A percentile compares a stretch with the other conserved stretches of the same genome.
Evolutionary conservation across 1,139 yeast genomes (phyloP).

Genomic region (Debaryomycetaceae sp.): DNA sequence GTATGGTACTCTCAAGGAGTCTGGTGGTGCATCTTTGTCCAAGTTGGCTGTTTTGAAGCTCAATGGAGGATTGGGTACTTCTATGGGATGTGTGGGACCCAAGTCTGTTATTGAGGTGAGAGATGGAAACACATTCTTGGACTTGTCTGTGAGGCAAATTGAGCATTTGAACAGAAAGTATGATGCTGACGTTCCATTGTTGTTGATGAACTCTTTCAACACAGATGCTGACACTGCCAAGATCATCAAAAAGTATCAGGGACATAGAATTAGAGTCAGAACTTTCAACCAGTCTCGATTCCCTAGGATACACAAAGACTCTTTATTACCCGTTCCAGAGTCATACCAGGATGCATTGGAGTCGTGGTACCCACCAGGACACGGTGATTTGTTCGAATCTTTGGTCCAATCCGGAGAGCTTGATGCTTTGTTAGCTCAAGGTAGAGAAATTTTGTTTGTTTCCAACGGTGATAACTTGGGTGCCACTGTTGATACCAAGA

Average conservation of each 20-base stretch:
- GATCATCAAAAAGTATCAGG: slow-evolving; percentile 93
- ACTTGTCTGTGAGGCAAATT: slow-evolving; percentile 92
- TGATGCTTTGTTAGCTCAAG: slow-evolving; percentile 85
- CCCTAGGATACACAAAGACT: slow-evolving; percentile 94
- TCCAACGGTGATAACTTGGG: slow-evolving; percentile 98
- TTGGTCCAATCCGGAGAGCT: slow-evolving; percentile 87
- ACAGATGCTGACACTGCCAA: slow-evolving; percentile 95
- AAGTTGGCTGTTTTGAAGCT: slow-evolving; percentile 93
- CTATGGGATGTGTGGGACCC: slow-evolving; percentile 99
- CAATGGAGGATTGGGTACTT: slow-evolving; percentile 97
- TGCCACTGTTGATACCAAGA: slow-evolving; percentile 92
- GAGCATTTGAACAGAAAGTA: slow-evolving; percentile 90
- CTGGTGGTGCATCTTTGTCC: slow-evolving; percentile 48
- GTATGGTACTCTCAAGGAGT: slow-evolving; percentile 49
- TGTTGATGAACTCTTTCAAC: slow-evolving; percentile 97
- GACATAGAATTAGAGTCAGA: slow-evolving; percentile 91
- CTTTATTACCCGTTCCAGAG: slow-evolving; percentile 90
- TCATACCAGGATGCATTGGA: slow-evolving; percentile 70
- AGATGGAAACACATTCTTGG: slow-evolving; percentile 96
- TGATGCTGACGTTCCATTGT: slow-evolving; percentile 91
- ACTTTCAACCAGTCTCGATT: slow-evolving; percentile 96
- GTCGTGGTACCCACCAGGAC: slow-evolving; percentile 98
- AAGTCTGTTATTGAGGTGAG: slow-evolving; percentile 97
- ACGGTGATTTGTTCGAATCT: slow-evolving; percentile 94
- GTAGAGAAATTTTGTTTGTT: slow-evolving; percentile 91